Percentiles rank a stretch among this genome's conserved stretches.
These are phyloP conservation scores for Cyberlindnera euphorbiae DNA, from an alignment of 805 yeast genomes.

Conservation along the genomic window DNA sequence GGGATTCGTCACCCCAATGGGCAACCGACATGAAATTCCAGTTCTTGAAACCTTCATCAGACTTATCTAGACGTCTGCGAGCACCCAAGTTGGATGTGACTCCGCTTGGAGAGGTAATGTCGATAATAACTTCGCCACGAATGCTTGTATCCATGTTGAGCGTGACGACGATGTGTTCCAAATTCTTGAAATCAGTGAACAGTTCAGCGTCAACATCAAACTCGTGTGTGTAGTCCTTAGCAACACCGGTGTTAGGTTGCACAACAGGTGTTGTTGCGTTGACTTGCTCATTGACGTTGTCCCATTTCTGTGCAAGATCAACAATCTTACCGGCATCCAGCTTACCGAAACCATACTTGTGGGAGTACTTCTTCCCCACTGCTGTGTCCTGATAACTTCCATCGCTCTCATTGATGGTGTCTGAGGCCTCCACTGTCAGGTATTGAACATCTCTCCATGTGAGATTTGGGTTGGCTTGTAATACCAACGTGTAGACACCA, in stretches of 20 bases:
- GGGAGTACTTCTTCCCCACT: constrained; percentile 65
- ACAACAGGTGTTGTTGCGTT: constrained; percentile 39
- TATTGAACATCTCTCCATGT: constrained; percentile 97
- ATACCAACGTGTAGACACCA: constrained; percentile 81
- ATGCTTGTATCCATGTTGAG: constrained; percentile 59
- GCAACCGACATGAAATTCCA: constrained; percentile 99
- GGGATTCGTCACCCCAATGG: constrained; percentile 92
- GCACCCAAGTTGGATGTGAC: constrained; percentile 69
- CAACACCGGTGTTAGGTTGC: constrained; percentile 8
- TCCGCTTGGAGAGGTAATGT: constrained; percentile 72
- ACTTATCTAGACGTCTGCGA: constrained; percentile 53
- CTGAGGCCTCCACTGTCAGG: constrained; percentile 65
- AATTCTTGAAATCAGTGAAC: constrained; percentile 55
- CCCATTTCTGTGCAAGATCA: constrained; percentile 67
- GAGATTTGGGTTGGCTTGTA: constrained; percentile 78
- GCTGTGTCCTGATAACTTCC: constrained; percentile 73
- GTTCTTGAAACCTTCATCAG: constrained; percentile 54
- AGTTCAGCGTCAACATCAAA: constrained; percentile 41
- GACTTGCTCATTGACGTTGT: constrained; percentile 86
- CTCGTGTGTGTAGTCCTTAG: constrained; percentile 29
- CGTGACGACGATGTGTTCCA: constrained; percentile 85
- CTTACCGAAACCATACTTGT: constrained; percentile 88
- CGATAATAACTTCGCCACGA: constrained; percentile 68
- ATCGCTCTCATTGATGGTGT: constrained; percentile 60
- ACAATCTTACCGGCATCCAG: constrained; percentile 78